A percentile compares a stretch with the other conserved stretches of the same genome.
phyloP scores from a whole-genome alignment of 2,329 filamentous ascomycete genomes.

The Pseudomassariella vexata region DNA sequence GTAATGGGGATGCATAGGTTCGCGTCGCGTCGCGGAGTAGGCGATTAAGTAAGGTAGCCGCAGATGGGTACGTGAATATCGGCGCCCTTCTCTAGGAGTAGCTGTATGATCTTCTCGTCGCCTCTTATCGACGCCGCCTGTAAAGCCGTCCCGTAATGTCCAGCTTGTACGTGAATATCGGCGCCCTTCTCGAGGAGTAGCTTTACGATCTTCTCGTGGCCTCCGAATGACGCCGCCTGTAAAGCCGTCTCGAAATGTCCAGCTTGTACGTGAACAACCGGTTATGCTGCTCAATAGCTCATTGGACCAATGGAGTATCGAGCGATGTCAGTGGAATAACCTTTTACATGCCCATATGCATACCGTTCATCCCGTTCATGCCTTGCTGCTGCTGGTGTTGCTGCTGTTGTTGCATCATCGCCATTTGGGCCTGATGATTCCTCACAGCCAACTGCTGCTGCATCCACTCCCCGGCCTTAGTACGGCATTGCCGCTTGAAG shows the following conservation, averaged over 20 bases:
- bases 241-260: conserved; percentile 15
- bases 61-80: too few relatives aligned
- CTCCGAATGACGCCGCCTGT: conserved; percentile 11
- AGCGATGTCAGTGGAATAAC: too few relatives aligned
- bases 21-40: too few relatives aligned
- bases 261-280: conserved; percentile 13
- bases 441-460: conserved; percentile 14
- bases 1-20: too few relatives aligned
- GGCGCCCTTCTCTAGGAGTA: conserved; percentile 1
- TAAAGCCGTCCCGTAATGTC: conserved; percentile 10
- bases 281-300: too few relatives aligned
- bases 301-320: too few relatives aligned
- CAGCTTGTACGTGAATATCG: conserved; percentile 10
- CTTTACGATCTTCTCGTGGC: conserved; percentile 9
- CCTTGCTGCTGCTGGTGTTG: conserved; percentile 34
- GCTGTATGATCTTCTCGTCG: background rate
- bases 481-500: conserved; percentile 36
- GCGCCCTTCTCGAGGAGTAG: conserved; percentile 11
- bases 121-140: conserved; percentile 6
- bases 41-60: too few relatives aligned
- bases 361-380: conserved; percentile 43
- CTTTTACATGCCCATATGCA: conserved; percentile 18
- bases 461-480: conserved; percentile 27
- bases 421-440: conserved; percentile 19
- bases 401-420: conserved; percentile 31